Evolutionary conservation across 2,329 filamentous ascomycete genomes (phyloP), one percentile per base, ranked within the genome.

Genomic region (Cladosporium sp.): DNA sequence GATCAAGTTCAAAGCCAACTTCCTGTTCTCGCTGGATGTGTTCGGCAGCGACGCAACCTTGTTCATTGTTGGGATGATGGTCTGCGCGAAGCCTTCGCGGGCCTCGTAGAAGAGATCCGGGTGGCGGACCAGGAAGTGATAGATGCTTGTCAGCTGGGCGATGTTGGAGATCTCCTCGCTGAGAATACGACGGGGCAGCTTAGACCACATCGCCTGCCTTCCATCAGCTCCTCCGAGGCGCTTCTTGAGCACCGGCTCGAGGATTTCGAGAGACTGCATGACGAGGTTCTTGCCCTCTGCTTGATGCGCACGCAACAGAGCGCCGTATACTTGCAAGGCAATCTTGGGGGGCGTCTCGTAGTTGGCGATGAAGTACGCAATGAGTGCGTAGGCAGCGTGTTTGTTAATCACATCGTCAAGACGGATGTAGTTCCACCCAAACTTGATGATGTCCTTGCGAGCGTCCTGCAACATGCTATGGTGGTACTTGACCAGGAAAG

Each of bases 321-420:
- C 90, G 56, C 93, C 85, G 65, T 99, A 99, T 18, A 99, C 91
- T 67, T 97, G 92, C 17, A 88, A 87, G 3, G 93, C 90, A 50
- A 99, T 97, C 78, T 97, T 99, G 11, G 88, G 80, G 0, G 93
- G 95, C 0, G 93, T 97, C 61, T 99, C 95, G 64, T 95, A 99
- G 57, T 95, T 88, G 0, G 89, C 89, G 61, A 99, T 96, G 73
- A 99, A 99, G 70, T 96, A 99, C 2, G 89, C 90, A 54, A 99
- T 95, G 5, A 99, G 83, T 4, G 96, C 92, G 62, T 99, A 99
- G 2, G 93, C 91, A 1, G 92, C 93, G 67, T 97, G 93, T 69
- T 99, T 99, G 75, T 97, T 99, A 74, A 99, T 96, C 51, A 96
- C 88, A 68, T 99, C 93, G 64, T 99, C 95, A n/a, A 99, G 80